These are phyloP conservation scores for Castanea sativa DNA, from an alignment of 306 rosid genomes.

Conservation along the genomic window DNA sequence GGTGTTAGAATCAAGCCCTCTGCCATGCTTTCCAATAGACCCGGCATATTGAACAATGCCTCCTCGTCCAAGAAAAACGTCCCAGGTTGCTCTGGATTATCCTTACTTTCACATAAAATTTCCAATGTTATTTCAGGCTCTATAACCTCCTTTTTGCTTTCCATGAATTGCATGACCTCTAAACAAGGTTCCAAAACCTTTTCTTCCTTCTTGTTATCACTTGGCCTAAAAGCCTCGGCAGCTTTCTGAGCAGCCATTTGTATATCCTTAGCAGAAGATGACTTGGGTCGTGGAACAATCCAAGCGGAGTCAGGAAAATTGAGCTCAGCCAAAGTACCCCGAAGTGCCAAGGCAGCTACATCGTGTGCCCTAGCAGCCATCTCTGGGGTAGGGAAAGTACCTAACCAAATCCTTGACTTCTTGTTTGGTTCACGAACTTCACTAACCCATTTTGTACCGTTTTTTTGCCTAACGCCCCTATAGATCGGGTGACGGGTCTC, in stretches of 20 bases:
- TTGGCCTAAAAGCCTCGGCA: neutral
- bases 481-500: constrained; percentile 36
- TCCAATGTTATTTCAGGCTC: neutral
- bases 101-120: neutral
- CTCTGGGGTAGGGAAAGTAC: constrained; percentile 36
- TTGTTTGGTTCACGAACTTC: constrained; percentile 33
- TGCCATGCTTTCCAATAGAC: neutral
- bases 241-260: constrained; percentile 21
- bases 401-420: constrained; percentile 38
- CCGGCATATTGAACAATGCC: neutral
- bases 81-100: neutral
- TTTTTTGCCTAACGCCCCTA: constrained; percentile 26
- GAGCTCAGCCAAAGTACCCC: constrained; percentile 21
- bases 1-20: neutral
- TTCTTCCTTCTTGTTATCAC: neutral
- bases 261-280: constrained; percentile 16
- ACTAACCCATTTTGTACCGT: constrained; percentile 35
- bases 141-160: neutral
- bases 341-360: constrained; percentile 32
- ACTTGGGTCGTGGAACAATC: constrained; percentile 19
- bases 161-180: neutral
- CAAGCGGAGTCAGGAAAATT: constrained; percentile 21
- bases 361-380: constrained; percentile 49
- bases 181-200: neutral
- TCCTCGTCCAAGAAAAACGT: neutral